phyloP scores from a whole-genome alignment of 1,139 yeast genomes.

The Pichia sp. region DNA sequence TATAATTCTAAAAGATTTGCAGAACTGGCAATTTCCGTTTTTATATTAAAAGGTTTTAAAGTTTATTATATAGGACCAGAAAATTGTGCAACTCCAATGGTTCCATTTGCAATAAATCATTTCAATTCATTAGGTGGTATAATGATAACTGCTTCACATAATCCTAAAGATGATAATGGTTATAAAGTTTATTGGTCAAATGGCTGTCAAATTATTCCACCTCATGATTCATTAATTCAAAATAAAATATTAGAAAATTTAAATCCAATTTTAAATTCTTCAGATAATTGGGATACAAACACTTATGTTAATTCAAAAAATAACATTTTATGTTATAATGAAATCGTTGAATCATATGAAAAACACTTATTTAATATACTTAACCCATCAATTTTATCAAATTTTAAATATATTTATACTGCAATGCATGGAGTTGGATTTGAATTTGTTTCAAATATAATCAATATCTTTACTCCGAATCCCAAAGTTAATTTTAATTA shows the following conservation, averaged over 20 bases:
- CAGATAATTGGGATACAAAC: slow-evolving; percentile 44
- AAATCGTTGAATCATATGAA: slow-evolving; percentile 32
- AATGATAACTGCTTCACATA: slow-evolving; percentile 96
- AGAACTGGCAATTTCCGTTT: slow-evolving; percentile 68
- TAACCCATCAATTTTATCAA: slow-evolving; percentile 17
- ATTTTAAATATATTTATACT: slow-evolving; percentile 64
- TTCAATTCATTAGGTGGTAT: slow-evolving; percentile 71
- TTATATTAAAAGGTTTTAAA: slow-evolving; percentile 57
- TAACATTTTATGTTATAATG: slow-evolving; percentile 27
- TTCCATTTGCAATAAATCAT: slow-evolving; percentile 75
- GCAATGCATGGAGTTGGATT: slow-evolving; percentile 95
- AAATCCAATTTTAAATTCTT: slow-evolving; percentile 50
- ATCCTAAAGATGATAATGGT: slow-evolving; percentile 90
- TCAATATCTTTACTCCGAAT: slow-evolving; percentile 7
- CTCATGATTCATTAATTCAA: slow-evolving; percentile 76
- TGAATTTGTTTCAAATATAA: slow-evolving; percentile 36
- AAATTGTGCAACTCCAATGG: slow-evolving; percentile 80
- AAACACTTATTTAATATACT: slow-evolving; percentile 31
- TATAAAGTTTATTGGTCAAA: slow-evolving; percentile 90
- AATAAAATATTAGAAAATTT: slow-evolving; percentile 52
- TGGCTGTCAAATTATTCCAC: slow-evolving; percentile 95
- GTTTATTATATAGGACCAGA: slow-evolving; percentile 60
- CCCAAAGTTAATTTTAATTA: slow-evolving; percentile 20
- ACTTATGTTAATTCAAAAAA: slow-evolving; percentile 28
- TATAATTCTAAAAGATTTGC: slow-evolving; percentile 78